Evolutionary conservation across 495 filamentous ascomycete species (phyloP).

Genomic region (Neurospora tetraspora): DNA sequence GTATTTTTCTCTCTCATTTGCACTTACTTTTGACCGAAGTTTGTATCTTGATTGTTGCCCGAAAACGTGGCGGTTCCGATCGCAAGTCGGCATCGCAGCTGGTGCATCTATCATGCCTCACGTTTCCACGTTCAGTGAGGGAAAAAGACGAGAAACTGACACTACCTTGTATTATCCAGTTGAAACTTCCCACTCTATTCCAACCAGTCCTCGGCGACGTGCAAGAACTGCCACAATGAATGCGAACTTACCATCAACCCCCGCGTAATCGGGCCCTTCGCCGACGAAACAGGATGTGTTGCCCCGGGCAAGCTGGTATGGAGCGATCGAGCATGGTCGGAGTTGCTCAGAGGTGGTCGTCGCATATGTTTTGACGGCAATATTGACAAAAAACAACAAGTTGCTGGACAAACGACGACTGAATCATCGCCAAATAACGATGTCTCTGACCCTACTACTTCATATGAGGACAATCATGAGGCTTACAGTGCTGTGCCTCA

Average conservation of each 20-base stretch:
- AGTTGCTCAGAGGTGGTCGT: conserved; percentile 37
- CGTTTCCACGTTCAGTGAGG: background rate
- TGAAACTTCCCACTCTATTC: conserved; percentile 48
- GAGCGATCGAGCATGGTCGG: conserved; percentile 40
- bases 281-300: conserved; percentile 48
- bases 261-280: conserved; percentile 37
- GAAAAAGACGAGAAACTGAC: background rate
- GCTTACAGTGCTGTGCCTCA: background rate
- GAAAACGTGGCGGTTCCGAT: background rate
- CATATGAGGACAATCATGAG: background rate
- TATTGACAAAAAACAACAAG: background rate
- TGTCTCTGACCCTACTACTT: background rate
- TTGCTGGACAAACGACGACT: background rate
- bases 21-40: background rate
- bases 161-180: conserved; percentile 15
- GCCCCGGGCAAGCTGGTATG: conserved; percentile 41
- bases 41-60: background rate
- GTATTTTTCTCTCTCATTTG: background rate
- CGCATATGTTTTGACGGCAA: background rate
- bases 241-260: conserved; percentile 45
- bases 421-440: background rate
- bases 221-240: conserved; percentile 41
- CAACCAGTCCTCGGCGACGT: conserved; percentile 35
- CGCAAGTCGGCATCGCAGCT: background rate
- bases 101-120: background rate